Percentiles rank a stretch among this genome's conserved stretches.
Evolutionary conservation across 1,139 yeast genomes (phyloP).

Genomic region (Saccharomycopsis crataegensis): DNA sequence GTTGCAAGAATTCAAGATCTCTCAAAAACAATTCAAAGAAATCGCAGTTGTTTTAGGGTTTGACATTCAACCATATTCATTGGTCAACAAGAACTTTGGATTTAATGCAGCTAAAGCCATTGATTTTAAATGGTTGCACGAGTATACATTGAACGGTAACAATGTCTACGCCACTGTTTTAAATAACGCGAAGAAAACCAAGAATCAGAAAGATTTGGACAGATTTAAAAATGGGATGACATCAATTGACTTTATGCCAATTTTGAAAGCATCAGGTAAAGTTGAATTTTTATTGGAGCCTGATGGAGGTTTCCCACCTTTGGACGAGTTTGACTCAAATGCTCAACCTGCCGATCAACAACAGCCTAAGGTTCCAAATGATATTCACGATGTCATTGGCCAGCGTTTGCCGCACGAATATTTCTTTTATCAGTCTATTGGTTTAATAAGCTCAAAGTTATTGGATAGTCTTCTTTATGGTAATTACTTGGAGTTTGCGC

Average conservation of each 20-base stretch:
- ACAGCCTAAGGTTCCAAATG: slow-evolving; percentile 48
- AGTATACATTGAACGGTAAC: slow-evolving; percentile 37
- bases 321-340: not conserved
- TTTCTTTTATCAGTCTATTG: slow-evolving; percentile 74
- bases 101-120: not conserved
- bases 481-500: slow-evolving; percentile 51
- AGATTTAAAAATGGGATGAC: slow-evolving; percentile 47
- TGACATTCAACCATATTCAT: slow-evolving; percentile 49
- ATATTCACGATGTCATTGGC: slow-evolving; percentile 75
- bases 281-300: slow-evolving; percentile 47
- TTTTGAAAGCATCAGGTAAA: slow-evolving; percentile 59
- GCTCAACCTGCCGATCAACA: not conserved
- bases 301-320: slow-evolving; percentile 29
- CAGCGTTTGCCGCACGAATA: slow-evolving; percentile 84
- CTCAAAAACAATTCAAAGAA: slow-evolving; percentile 64
- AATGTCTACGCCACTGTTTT: slow-evolving; percentile 36
- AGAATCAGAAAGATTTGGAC: slow-evolving; percentile 27
- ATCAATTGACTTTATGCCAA: slow-evolving; percentile 55
- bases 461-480: slow-evolving; percentile 39
- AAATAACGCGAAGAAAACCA: slow-evolving; percentile 18
- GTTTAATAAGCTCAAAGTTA: slow-evolving; percentile 59
- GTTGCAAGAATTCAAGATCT: slow-evolving; percentile 51
- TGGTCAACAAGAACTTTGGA: slow-evolving; percentile 2
- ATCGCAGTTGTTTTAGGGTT: slow-evolving; percentile 74
- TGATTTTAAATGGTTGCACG: slow-evolving; percentile 23